Evolutionary conservation across 768 basidiomycete species (phyloP).

Genomic region (Dacryopinax spathularia): DNA sequence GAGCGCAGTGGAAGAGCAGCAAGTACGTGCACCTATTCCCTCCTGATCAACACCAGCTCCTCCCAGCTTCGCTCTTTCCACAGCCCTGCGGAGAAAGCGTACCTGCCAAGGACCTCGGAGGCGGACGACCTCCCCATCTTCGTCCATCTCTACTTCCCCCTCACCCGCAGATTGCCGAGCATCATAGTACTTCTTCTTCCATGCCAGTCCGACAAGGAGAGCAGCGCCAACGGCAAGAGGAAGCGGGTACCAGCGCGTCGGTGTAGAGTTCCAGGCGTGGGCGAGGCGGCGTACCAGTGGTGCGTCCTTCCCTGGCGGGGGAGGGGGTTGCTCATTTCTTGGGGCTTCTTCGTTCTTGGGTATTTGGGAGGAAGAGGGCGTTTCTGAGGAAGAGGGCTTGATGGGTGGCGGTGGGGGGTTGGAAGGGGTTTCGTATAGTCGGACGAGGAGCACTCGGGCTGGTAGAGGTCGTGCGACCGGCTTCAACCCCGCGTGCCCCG

Average conservation of each 20-base stretch:
- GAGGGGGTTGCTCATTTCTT: neutral
- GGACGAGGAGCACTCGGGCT: neutral
- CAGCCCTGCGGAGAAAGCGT: too few species aligned
- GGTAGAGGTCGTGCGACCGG: neutral
- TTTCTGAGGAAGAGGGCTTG: too few species aligned
- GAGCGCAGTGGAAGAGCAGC: constrained; percentile 89
- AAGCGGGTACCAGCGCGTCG: constrained; percentile 90
- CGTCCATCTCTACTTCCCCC: constrained; percentile 11
- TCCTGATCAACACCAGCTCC: too few species aligned
- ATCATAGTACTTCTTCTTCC: constrained; percentile 44
- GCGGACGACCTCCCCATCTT: constrained; percentile 47
- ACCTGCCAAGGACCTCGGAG: constrained; percentile 92
- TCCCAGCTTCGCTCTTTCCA: too few species aligned
- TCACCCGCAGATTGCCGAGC: neutral
- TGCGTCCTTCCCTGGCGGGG: neutral
- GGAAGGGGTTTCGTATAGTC: neutral
- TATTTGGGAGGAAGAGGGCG: neutral
- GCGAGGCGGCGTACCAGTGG: constrained; percentile 28
- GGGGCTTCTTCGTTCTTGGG: neutral
- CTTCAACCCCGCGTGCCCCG: too few species aligned
- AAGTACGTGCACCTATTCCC: constrained; percentile 69
- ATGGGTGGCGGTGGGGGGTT: too few species aligned
- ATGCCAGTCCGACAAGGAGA: constrained; percentile 67
- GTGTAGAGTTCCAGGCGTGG: constrained; percentile 70
- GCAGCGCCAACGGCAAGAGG: constrained; percentile 81